Conservation (phyloP, 1,284 basidiomycete species). For the Moesziomyces sp. region DNA sequence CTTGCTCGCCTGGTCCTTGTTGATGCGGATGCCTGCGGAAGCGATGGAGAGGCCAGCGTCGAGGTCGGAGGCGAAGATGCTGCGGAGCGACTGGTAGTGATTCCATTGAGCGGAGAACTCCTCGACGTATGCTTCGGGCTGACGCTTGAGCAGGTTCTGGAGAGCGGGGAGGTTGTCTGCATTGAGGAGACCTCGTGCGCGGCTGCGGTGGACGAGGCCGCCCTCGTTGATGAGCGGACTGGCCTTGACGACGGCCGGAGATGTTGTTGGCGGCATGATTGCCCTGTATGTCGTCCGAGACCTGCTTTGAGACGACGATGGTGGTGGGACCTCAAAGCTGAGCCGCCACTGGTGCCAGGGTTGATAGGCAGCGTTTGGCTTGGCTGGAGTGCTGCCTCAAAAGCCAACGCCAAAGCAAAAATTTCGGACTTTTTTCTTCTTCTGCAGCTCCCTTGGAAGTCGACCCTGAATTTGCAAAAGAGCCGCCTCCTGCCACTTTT, state of each 20-base stretch:
- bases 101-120: constrained; percentile 99
- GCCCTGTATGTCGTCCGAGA: not conserved
- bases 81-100: constrained; percentile 87
- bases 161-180: constrained; percentile 74
- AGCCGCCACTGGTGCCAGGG: not conserved
- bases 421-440: constrained; percentile 11
- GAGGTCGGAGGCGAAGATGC: constrained; percentile 75
- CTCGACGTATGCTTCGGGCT: constrained; percentile 88
- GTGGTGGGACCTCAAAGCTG: not conserved
- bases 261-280: constrained; percentile 34
- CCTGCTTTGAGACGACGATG: constrained; percentile 1
- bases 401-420: constrained; percentile 6
- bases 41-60: constrained; percentile 8
- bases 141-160: constrained; percentile 94
- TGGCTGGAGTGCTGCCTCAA: no score
- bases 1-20: constrained; percentile 60
- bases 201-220: constrained; percentile 58
- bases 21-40: constrained; percentile 34
- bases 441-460: not conserved
- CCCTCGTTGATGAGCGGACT: constrained; percentile 57
- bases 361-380: no score
- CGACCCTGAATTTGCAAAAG: constrained; percentile 13
- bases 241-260: constrained; percentile 41
- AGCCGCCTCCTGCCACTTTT: constrained; percentile 1
- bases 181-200: constrained; percentile 64